Base-by-base conservation (phyloP, 2,329 filamentous ascomycete species). In the Metarhizium humberi region DNA sequence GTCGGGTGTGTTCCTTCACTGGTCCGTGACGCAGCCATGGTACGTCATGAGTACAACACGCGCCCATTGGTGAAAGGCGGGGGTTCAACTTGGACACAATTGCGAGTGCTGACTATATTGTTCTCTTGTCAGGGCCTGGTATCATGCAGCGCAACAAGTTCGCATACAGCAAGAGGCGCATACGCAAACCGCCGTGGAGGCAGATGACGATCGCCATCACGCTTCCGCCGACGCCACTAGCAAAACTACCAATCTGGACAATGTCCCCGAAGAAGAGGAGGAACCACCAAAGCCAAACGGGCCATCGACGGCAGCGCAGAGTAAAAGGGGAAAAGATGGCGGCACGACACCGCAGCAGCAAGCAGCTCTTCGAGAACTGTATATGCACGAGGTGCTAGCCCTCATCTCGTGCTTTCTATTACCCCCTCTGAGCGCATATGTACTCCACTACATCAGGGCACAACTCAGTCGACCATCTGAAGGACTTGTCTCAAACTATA, bases 1-100 rank as follows among this genome's bases (percentile, higher is more conserved):
- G 58, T 88, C 89, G 2, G 89, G 87, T 4, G 80, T 96, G 48
- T 95, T 96, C 64, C 75, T 97, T 58, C 92, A 96, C 67, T 96
- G 91, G 90, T 92, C 89, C 51, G 87, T 96, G 47, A 86, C 90
- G 55, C 77, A 94, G 61, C 92, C 92, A 62, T 97, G 92, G 92
- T 92, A 75, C 67, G 80, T 59, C 29, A 47, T 29, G 6, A 5
- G 7, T 48, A 6, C 32, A 5, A n/a, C 25, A 25, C 3, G 25
- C 3, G 25, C 25, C 25, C 25, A 25, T 25, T 25, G 25, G 25
- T 25, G 25, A 25, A 25, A 25, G 25, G 25, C 25, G 25, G 25
- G 25, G 25, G 25, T 25, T 25, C 45, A 36, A n/a, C 16, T 11
- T 36, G 46, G 13, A 13, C 30, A 49, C 25, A 25, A 8, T 29